Evolutionary conservation across 495 filamentous ascomycete genomes (phyloP).

Genomic region (Penicillium salamii): DNA sequence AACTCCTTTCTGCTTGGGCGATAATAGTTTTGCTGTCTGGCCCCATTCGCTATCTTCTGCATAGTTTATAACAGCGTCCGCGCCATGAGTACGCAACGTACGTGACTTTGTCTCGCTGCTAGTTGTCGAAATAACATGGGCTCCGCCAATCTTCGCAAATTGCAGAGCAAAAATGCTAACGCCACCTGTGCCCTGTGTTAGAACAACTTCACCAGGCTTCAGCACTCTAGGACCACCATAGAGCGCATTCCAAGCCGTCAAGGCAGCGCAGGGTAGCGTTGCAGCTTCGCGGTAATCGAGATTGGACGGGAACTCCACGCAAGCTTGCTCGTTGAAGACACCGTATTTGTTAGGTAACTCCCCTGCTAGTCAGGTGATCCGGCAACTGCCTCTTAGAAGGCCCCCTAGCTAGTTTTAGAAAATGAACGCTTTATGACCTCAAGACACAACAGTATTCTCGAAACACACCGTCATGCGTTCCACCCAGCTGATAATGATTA

Average conservation of each 20-base stretch:
- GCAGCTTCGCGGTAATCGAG: slow-evolving; percentile 14
- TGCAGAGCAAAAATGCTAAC: slow-evolving; percentile 67
- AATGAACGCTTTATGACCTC: too few relatives aligned
- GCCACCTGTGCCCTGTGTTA: slow-evolving; percentile 67
- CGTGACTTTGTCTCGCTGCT: slow-evolving; percentile 60
- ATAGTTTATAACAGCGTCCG: slow-evolving; percentile 59
- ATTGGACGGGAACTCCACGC: slow-evolving; percentile 18
- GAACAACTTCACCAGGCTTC: slow-evolving; percentile 19
- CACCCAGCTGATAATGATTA: too few relatives aligned
- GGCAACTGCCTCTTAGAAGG: too few relatives aligned
- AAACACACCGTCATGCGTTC: too few relatives aligned
- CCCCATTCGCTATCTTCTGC: slow-evolving; percentile 59
- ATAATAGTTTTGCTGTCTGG: slow-evolving; percentile 42
- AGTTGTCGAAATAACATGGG: slow-evolving; percentile 69
- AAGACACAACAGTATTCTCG: too few relatives aligned
- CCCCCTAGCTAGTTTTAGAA: too few relatives aligned
- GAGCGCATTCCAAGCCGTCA: slow-evolving; percentile 39
- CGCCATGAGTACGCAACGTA: slow-evolving; percentile 49
- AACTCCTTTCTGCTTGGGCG: slow-evolving; percentile 47
- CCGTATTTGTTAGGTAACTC: too few relatives aligned
- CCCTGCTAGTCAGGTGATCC: too few relatives aligned
- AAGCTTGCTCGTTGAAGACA: slow-evolving; percentile 74
- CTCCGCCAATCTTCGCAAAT: slow-evolving; percentile 71
- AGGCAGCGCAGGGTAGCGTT: slow-evolving; percentile 12
- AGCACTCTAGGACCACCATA: too few relatives aligned